Evolutionary conservation across 768 basidiomycete species (phyloP).

Genomic region (Pleurotus platypus): DNA sequence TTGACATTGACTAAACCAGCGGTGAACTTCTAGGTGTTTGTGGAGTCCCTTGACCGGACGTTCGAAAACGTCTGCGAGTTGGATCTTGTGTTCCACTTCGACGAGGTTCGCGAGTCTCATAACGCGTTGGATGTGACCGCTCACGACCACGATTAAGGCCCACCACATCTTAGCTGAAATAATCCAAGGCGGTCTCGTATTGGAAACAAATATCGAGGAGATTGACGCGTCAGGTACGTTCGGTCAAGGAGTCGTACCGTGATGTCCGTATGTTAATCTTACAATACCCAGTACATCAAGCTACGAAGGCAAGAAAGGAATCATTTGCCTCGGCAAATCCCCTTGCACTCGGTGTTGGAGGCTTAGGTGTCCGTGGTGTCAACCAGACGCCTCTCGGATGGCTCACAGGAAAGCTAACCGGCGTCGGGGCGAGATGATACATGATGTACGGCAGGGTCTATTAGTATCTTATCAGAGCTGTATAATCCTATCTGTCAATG

Average conservation of each 20-base stretch:
- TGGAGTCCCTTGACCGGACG: constrained; percentile 91
- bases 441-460: too few species aligned
- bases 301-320: constrained; percentile 69
- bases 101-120: constrained; percentile 61
- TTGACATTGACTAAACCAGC: neutral
- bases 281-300: constrained; percentile 53
- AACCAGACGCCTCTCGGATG: constrained; percentile 75
- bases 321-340: constrained; percentile 83
- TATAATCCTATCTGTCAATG: neutral
- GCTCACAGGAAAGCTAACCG: constrained; percentile 72
- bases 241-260: neutral
- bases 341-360: constrained; percentile 61
- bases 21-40: constrained; percentile 70
- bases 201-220: constrained; percentile 92
- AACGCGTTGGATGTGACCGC: neutral
- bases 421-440: constrained; percentile 48
- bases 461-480: neutral
- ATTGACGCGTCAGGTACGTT: constrained; percentile 66
- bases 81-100: constrained; percentile 97
- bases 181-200: constrained; percentile 92
- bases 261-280: constrained; percentile 2
- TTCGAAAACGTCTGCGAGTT: constrained; percentile 99
- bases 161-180: constrained; percentile 96
- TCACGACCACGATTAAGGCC: constrained; percentile 46
- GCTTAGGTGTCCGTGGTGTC: constrained; percentile 55